Evolutionary conservation across 228 moss, liverwort and hornwort genomes (phyloP), one percentile per base, ranked within the genome.

Genomic region (Sphagnum fallax): DNA sequence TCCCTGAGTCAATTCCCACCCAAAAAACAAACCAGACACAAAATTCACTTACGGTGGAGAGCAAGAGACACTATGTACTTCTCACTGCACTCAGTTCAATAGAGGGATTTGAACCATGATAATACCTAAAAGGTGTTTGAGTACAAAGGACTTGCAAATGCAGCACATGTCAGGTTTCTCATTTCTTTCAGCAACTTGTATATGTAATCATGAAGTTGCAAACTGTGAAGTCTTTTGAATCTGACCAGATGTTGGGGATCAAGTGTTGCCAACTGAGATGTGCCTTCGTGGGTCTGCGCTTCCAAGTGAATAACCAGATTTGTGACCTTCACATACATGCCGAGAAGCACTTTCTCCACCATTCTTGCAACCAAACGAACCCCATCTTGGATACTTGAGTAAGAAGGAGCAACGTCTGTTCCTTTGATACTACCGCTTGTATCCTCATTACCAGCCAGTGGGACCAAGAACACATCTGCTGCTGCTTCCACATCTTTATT

Each of bases 301-400:
- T 93, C 90, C 47, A 84, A 87, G 57, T 85, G 83, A 48, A 91
- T 79, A 60, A 89, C 75, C 81, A 93, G 57, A 72, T 91, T 87
- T 14, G 88, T 84, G 63, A 98, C 87, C 76, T 87, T 90, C 0
- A 98, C 88, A 72, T 84, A 87, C 64, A 98, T 75, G 62, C 91
- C 90, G 74, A 98, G 64, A 66, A 98, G 90, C 62, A 98, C 87
- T 77, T 91, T 81, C 81, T 98, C 97, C 49, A 98, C 91, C 71
- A 98, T 90, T 77, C 90, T 91, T 6, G 97, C 93, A 73, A 98
- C 90, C 75, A 90, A 88, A 62, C 93, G 88, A 65, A 98, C 97
- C 73, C 97, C 97, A 65, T 91, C 91, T 79, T 93, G 93, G 62
- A 98, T 90, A 69, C 93, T 93, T 76, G 89, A 70, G 53, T 98